Percentiles rank a stretch among this genome's conserved stretches.
phyloP scores from a whole-genome alignment of 2,329 filamentous ascomycete species.

The Aurifilum marmelostoma region DNA sequence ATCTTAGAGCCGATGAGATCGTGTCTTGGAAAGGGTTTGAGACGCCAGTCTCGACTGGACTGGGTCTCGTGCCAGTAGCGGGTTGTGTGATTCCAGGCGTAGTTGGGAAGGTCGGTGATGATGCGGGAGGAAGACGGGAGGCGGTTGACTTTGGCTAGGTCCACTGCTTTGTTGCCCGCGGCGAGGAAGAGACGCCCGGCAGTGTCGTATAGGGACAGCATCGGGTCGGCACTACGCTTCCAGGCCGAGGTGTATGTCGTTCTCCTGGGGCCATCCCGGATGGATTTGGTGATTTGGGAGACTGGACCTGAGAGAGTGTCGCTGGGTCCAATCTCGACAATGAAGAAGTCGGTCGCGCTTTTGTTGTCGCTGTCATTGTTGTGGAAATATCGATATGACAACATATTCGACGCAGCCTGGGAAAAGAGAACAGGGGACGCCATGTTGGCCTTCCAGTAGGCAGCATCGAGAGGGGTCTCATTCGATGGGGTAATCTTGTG shows the following conservation, averaged over 20 bases:
- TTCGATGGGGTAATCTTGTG: background rate
- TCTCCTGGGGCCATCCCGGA: slow-evolving; percentile 10
- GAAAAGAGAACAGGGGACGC: slow-evolving; percentile 35
- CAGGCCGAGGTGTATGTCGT: slow-evolving; percentile 23
- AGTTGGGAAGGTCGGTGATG: slow-evolving; percentile 35
- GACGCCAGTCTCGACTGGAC: slow-evolving; percentile 16
- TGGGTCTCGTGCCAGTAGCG: slow-evolving; percentile 19
- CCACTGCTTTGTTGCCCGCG: slow-evolving; percentile 21
- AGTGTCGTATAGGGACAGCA: slow-evolving; percentile 28
- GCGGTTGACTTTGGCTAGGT: slow-evolving; percentile 19
- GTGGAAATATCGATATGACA: slow-evolving; percentile 15
- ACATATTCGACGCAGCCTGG: slow-evolving; percentile 29
- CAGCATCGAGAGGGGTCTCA: slow-evolving; percentile 9
- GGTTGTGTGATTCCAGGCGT: slow-evolving; percentile 34
- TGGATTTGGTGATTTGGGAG: slow-evolving; percentile 32
- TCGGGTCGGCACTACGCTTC: slow-evolving; percentile 27
- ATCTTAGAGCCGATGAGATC: slow-evolving; percentile 24
- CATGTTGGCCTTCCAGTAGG: slow-evolving; percentile 39
- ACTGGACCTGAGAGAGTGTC: slow-evolving; percentile 33
- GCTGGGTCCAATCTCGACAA: slow-evolving; percentile 35
- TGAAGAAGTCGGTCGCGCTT: slow-evolving; percentile 25
- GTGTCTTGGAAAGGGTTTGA: slow-evolving; percentile 12
- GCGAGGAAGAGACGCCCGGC: slow-evolving; percentile 33
- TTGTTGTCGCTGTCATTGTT: background rate
- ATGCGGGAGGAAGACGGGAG: background rate